phyloP scores from a whole-genome alignment of 305 asterid species.

The Solanum chacoense region DNA sequence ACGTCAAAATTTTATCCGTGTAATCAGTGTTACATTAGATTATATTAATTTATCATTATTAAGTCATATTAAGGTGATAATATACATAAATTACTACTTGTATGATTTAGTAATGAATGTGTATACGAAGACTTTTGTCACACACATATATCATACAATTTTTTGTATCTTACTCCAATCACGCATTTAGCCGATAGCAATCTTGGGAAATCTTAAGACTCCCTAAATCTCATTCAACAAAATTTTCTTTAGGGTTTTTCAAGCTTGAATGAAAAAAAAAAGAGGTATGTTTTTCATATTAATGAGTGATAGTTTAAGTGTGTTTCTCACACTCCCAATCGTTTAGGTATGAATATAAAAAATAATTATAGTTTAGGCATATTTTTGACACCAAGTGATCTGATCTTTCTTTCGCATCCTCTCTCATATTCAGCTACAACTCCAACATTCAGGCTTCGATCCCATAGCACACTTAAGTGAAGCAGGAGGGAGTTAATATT shows the following conservation, averaged over 20 bases:
- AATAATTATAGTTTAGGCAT: no score
- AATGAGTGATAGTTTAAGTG: neutral
- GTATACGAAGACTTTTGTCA: neutral
- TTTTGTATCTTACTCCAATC: neutral
- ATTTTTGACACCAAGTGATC: no score
- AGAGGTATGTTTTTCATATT: neutral
- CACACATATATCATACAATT: neutral
- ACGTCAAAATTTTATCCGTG: neutral
- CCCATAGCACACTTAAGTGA: neutral
- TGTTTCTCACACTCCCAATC: neutral
- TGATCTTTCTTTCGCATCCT: neutral
- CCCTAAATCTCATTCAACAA: neutral
- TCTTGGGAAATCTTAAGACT: neutral
- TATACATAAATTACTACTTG: neutral
- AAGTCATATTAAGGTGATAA: neutral
- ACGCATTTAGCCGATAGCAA: neutral
- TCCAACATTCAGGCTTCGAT: neutral
- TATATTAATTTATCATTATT: neutral
- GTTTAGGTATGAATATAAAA: neutral
- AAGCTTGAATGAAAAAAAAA: neutral
- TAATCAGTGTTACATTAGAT: neutral
- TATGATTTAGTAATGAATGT: neutral
- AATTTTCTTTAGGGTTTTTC: neutral
- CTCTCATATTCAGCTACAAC: neutral
- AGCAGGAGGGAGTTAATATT: neutral